These are phyloP conservation scores for Gossypium mustelinum DNA, from an alignment of 345 rosid species.

Conservation along the genomic window DNA sequence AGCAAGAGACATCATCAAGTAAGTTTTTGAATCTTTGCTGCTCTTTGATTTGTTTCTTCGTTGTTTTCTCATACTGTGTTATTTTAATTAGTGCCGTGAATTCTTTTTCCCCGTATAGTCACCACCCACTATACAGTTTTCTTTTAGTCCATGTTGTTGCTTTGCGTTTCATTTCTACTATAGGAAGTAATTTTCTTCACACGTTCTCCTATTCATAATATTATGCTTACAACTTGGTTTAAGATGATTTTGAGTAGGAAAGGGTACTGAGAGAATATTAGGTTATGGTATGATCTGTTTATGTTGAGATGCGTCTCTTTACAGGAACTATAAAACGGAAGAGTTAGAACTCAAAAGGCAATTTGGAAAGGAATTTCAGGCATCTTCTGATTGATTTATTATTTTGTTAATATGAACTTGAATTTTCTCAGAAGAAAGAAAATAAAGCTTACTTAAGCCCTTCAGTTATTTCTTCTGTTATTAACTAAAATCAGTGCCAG, in stretches of 20 bases:
- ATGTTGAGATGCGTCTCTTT: neutral
- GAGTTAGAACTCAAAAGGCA: neutral
- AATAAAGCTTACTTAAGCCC: slow-evolving; percentile 3
- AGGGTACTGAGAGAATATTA: neutral
- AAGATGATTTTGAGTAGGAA: neutral
- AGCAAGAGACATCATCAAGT: slow-evolving; percentile 57
- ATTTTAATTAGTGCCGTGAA: neutral
- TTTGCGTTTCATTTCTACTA: neutral
- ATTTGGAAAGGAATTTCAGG: neutral
- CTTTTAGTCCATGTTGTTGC: neutral
- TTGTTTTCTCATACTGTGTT: neutral
- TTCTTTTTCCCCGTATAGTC: neutral
- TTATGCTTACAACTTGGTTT: neutral
- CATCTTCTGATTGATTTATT: neutral
- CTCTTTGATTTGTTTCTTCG: neutral
- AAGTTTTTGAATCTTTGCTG: slow-evolving; percentile 25
- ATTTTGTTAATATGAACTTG: neutral
- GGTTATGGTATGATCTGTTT: neutral
- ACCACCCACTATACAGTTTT: neutral
- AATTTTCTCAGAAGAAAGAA: slow-evolving; percentile 1
- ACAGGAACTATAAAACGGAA: neutral
- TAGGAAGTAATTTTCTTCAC: neutral
- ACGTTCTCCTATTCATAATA: neutral
- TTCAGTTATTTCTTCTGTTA: neutral
- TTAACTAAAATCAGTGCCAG: neutral